A percentile compares a stretch with the other conserved stretches of the same genome.
These are phyloP conservation scores for Colletotrichum melonis DNA, from an alignment of 2,329 filamentous ascomycete species.

Conservation along the genomic window DNA sequence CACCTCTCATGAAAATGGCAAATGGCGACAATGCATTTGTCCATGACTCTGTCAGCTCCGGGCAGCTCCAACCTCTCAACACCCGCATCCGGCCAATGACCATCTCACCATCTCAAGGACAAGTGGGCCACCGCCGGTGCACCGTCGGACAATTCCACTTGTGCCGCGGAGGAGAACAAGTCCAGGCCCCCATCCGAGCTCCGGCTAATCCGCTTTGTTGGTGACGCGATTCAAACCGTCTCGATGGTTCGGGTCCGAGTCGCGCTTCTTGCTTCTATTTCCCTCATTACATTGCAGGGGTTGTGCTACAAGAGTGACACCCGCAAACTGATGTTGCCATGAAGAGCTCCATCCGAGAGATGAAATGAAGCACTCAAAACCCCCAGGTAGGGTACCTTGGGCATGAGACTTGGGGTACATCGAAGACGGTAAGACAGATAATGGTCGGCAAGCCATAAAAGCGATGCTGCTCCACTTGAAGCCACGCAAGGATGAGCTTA, in stretches of 20 bases:
- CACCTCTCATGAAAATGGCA: background rate
- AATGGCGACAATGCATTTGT: slow-evolving; percentile 12
- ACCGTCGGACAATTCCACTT: slow-evolving; percentile 1
- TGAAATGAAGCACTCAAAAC: background rate
- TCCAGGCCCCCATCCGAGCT: background rate
- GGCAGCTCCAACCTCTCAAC: background rate
- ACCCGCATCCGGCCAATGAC: background rate
- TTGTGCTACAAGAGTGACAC: background rate
- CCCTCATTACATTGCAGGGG: background rate
- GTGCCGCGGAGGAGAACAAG: slow-evolving; percentile 26
- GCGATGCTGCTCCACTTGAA: background rate
- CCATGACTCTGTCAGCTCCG: background rate
- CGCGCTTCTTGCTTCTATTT: background rate
- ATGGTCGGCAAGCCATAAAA: background rate
- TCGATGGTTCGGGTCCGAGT: slow-evolving; percentile 20
- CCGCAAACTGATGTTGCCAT: background rate
- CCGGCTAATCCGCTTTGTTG: slow-evolving; percentile 6
- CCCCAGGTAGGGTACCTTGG: background rate
- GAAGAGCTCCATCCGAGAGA: background rate
- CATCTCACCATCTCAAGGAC: background rate
- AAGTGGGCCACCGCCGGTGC: background rate
- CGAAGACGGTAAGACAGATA: background rate
- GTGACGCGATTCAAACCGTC: slow-evolving; percentile 26
- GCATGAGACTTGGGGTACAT: background rate
- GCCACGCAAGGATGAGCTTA: background rate